Percentiles rank a stretch among this genome's conserved stretches.
phyloP scores from a whole-genome alignment of 1,139 yeast genomes.

The Geotrichum aggregatum region DNA sequence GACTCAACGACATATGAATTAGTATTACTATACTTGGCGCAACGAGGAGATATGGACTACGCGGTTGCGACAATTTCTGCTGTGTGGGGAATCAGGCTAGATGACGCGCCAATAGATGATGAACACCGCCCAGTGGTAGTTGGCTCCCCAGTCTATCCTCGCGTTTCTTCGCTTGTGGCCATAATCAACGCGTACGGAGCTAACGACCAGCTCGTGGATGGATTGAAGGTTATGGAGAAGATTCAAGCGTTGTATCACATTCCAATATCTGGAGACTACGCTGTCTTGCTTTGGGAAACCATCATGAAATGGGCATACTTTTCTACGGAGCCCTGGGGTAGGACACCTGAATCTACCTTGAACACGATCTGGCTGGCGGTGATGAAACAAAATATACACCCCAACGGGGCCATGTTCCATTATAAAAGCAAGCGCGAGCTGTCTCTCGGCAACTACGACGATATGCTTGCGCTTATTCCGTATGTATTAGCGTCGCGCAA shows the following conservation, averaged over 20 bases:
- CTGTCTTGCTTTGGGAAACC: conserved; percentile 31
- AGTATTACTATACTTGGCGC: conserved; percentile 33
- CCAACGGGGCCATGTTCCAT: conserved; percentile 26
- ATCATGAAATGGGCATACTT: conserved; percentile 31
- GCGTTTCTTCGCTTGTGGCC: conserved; percentile 31
- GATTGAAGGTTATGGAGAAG: conserved; percentile 28
- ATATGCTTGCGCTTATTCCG: conserved; percentile 12
- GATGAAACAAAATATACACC: conserved; percentile 21
- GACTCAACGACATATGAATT: conserved; percentile 36
- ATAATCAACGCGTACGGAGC: conserved; percentile 34
- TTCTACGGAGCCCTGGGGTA: conserved; percentile 30
- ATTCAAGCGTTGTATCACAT: conserved; percentile 29
- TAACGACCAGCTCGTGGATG: conserved; percentile 31
- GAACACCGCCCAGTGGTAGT: conserved; percentile 1
- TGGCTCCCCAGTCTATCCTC: conserved; percentile 30
- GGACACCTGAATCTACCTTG: conserved; percentile 26
- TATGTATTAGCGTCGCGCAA: conserved; percentile 5
- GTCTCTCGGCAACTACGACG: conserved; percentile 6
- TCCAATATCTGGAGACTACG: conserved; percentile 24
- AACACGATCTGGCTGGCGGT: conserved; percentile 30
- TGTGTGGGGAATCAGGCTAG: conserved; percentile 32
- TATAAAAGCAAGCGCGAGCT: conserved; percentile 11
- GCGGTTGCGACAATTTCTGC: conserved; percentile 28
- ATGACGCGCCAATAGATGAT: conserved; percentile 11
- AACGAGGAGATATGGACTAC: conserved; percentile 28